These are phyloP conservation scores for Neckera pumila DNA, from an alignment of 225 moss, liverwort and hornwort genomes.

Conservation along the genomic window DNA sequence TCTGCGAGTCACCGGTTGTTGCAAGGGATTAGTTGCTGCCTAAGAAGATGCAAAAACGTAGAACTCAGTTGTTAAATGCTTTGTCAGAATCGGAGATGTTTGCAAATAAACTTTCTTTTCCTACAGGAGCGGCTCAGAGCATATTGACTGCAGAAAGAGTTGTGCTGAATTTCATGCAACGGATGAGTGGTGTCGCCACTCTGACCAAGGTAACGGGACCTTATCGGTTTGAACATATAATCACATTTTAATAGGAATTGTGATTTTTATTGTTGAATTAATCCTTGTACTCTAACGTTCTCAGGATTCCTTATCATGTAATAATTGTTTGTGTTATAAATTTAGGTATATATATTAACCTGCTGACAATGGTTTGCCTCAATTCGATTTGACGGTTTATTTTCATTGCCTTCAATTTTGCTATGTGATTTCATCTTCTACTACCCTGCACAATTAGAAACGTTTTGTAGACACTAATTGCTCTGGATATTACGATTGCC, in stretches of 20 bases:
- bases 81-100: neutral
- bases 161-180: slow-evolving; percentile 95
- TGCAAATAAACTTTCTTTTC: neutral
- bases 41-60: neutral
- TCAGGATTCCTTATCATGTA: neutral
- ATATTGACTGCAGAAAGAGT: slow-evolving; percentile 83
- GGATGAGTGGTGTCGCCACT: slow-evolving; percentile 97
- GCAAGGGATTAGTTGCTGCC: neutral
- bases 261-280: neutral
- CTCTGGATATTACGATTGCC: neutral
- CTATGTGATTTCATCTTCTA: neutral
- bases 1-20: neutral
- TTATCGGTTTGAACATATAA: neutral
- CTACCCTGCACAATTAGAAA: neutral
- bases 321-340: neutral
- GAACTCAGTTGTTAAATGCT: neutral
- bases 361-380: neutral
- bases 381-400: neutral
- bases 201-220: slow-evolving; percentile 51
- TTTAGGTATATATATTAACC: neutral
- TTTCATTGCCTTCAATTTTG: neutral
- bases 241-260: neutral
- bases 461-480: neutral
- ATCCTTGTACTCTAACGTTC: neutral
- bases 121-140: slow-evolving; percentile 78